Percentiles rank a stretch among this genome's conserved stretches.
These are phyloP conservation scores for Pseudopediastrum boryanum DNA, from an alignment of 139 green algal genomes.

Conservation along the genomic window DNA sequence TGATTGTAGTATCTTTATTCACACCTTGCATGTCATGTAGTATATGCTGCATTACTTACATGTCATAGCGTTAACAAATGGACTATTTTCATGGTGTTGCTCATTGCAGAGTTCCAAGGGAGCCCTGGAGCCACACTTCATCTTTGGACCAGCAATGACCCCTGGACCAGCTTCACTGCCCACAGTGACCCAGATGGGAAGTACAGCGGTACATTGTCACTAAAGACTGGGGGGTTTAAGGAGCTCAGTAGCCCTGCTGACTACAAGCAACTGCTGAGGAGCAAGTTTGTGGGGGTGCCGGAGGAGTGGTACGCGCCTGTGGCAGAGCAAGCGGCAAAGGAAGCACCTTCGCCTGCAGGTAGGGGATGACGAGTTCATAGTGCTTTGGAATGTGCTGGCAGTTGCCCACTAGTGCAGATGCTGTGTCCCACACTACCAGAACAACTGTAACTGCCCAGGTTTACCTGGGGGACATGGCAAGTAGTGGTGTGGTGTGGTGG, in stretches of 20 bases:
- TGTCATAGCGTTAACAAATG: not conserved
- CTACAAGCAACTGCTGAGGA: slow-evolving; percentile 51
- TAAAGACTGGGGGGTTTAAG: slow-evolving; percentile 39
- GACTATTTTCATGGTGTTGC: no score
- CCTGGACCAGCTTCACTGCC: slow-evolving; percentile 55
- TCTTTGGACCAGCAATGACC: slow-evolving; percentile 51
- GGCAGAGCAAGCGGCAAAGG: slow-evolving; percentile 30
- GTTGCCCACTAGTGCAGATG: no score
- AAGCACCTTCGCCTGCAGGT: slow-evolving; percentile 39
- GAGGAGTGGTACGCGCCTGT: slow-evolving; percentile 42
- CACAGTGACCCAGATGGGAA: slow-evolving; percentile 58
- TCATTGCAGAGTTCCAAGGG: slow-evolving; percentile 44
- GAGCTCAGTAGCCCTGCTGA: slow-evolving; percentile 38
- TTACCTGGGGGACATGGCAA: no score
- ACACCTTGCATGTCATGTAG: no score
- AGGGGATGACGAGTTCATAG: no score
- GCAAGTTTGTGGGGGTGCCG: slow-evolving; percentile 49
- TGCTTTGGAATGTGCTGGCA: no score
- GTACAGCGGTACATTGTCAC: slow-evolving; percentile 50
- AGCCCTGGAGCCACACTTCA: slow-evolving; percentile 51
- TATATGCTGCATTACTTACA: slow-evolving; percentile 29
- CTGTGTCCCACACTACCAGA: no score
- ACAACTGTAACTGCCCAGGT: no score
- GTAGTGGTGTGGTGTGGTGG: no score
- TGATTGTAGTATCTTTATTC: no score